Evolutionary conservation across 2,329 filamentous ascomycete genomes (phyloP).

Genomic region (Nakataea oryzae): DNA sequence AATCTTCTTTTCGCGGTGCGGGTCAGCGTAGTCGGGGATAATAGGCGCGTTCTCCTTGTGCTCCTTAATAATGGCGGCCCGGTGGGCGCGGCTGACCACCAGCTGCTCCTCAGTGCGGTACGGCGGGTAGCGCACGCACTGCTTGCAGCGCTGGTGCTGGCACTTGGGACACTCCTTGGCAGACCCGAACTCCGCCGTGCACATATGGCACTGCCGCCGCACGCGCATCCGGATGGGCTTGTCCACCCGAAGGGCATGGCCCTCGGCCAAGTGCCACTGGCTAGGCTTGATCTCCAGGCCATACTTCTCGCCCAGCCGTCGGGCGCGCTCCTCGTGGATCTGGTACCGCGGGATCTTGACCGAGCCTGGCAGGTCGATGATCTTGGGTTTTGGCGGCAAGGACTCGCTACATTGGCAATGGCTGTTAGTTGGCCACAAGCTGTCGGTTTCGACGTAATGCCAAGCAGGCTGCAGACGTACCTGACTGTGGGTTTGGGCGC

Average conservation of each 20-base stretch:
- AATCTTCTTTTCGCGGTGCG: constrained; percentile 32
- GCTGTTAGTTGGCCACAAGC: constrained; percentile 2
- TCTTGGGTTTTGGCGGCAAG: neutral
- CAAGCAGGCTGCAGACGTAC: constrained; percentile 2
- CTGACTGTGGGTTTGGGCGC: neutral
- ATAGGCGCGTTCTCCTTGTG: constrained; percentile 46
- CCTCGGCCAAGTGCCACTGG: constrained; percentile 41
- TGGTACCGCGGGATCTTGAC: constrained; percentile 34
- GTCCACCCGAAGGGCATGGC: constrained; percentile 53
- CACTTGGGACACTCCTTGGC: constrained; percentile 68
- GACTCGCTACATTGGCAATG: neutral
- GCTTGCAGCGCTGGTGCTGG: constrained; percentile 69
- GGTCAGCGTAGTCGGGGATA: constrained; percentile 37
- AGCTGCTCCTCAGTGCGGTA: constrained; percentile 49
- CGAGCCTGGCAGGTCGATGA: constrained; percentile 8
- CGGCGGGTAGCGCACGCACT: constrained; percentile 65
- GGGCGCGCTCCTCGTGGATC: constrained; percentile 45
- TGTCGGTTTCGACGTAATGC: neutral
- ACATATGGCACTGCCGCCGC: constrained; percentile 72
- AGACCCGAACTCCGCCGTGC: constrained; percentile 61
- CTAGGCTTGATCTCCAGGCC: constrained; percentile 44
- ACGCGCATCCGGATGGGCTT: constrained; percentile 71
- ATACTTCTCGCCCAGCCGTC: constrained; percentile 43
- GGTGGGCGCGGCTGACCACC: constrained; percentile 39
- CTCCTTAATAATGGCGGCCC: constrained; percentile 39